Evolutionary conservation across 495 filamentous ascomycete species (phyloP), one percentile per base, ranked within the genome.

Genomic region (Parathielavia appendiculata): DNA sequence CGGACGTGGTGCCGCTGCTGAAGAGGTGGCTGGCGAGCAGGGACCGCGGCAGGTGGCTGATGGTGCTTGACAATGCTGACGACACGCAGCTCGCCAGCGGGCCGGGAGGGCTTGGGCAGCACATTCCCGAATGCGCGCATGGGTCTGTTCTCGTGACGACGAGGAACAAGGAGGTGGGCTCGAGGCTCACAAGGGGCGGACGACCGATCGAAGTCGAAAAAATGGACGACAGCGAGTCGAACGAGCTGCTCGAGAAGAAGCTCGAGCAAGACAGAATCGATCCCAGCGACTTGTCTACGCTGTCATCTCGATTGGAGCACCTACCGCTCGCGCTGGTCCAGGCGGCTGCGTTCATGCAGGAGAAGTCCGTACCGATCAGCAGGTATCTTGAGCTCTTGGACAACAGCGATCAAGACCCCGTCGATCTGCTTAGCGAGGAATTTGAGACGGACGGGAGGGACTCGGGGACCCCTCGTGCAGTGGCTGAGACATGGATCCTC

Each of bases 61-160:
- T 82, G 55, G 64, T 81, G n/a, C 67, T 83, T 26, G 79, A 83
- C 61, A 81, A 79, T 56, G 78, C 75, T 10, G 78, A 83, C 62
- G 73, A 81, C 61, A 52, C 62, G 8, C 66, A 73, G 23, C 30
- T 75, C n/a, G 73, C 76, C 63, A 67, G 54, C 51, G 32, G 43
- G 22, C 36, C 23, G 34, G 7, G 19, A 7, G 10, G n/a, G 39
- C 58, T 75, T 34, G 62, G 51, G 11, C 60, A 48, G 0, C 71
- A 70, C 51, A 53, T 81, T 12, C 76, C 76, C 44, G 65, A 71
- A 51, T 66, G 61, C 57, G 6, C 54, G 0, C 69, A 73, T 47
- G 73, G 76, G 1, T 45, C 68, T 10, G 62, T 78, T 19, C 57
- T 78, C 20, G 58, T 78, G 51, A 79, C 71, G 48, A 77, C 73